Evolutionary conservation across 441 rosid species (phyloP).

Genomic region (Bocquillonia castaneifolia): DNA sequence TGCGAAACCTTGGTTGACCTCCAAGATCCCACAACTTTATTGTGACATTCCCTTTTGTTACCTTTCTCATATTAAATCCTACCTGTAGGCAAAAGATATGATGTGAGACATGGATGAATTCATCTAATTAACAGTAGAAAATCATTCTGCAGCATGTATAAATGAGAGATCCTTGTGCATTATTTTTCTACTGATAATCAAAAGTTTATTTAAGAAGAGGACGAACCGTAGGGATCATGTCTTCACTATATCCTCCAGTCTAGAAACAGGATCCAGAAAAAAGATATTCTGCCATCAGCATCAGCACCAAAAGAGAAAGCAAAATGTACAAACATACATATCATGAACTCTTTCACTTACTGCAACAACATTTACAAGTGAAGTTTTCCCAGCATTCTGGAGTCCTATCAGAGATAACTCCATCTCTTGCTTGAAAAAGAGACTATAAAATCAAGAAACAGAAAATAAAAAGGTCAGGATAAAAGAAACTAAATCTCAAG

Average conservation of each 20-base stretch:
- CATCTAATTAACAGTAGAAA: background rate
- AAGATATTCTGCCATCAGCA: slow-evolving; percentile 17
- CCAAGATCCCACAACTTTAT: slow-evolving; percentile 99
- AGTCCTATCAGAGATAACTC: slow-evolving; percentile 93
- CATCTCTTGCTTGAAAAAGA: slow-evolving; percentile 96
- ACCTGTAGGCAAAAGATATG: slow-evolving; percentile 35
- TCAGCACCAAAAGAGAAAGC: slow-evolving; percentile 3
- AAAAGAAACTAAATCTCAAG: background rate
- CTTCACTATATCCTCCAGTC: slow-evolving; percentile 97
- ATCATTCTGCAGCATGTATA: background rate
- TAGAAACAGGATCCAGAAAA: slow-evolving; percentile 29
- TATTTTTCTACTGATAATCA: background rate
- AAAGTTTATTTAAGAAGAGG: slow-evolving; percentile 10
- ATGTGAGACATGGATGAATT: background rate
- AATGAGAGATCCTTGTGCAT: background rate
- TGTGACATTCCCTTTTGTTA: slow-evolving; percentile 93
- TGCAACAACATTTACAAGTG: slow-evolving; percentile 85
- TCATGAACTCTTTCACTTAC: slow-evolving; percentile 40
- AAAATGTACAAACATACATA: background rate
- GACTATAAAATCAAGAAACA: slow-evolving; percentile 38
- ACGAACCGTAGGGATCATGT: slow-evolving; percentile 97
- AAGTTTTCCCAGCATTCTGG: slow-evolving; percentile 96
- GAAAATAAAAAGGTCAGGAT: background rate
- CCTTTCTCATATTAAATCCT: slow-evolving; percentile 95
- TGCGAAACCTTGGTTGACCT: slow-evolving; percentile 97